Conservation (phyloP, 306 rosid species). For the Ormosia emarginata region DNA sequence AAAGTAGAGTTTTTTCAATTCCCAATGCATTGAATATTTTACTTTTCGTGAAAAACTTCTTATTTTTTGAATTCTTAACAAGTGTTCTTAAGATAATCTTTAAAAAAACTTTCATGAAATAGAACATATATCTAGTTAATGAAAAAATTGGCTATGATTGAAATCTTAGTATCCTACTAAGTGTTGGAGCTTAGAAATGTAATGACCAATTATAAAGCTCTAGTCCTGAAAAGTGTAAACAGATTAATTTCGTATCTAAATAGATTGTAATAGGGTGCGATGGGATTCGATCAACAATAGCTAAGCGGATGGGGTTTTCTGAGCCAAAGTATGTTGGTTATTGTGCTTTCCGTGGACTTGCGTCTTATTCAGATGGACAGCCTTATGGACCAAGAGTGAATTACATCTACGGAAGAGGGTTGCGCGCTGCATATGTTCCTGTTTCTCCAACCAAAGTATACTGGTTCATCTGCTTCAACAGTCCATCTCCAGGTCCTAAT, state of each 20-base stretch:
- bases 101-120: not conserved
- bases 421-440: conserved; percentile 82
- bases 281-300: conserved; percentile 80
- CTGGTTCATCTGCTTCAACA: conserved; percentile 92
- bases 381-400: conserved; percentile 58
- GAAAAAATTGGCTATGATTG: not conserved
- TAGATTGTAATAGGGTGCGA: conserved; percentile 92
- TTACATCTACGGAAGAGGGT: conserved; percentile 72
- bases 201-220: not conserved
- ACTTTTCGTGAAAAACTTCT: no score
- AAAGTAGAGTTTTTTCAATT: no score
- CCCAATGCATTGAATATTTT: no score
- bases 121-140: not conserved
- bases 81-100: no score
- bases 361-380: conserved; percentile 59
- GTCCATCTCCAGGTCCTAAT: conserved; percentile 62
- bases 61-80: no score
- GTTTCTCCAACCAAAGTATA: conserved; percentile 85
- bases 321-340: conserved; percentile 69
- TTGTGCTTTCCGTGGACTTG: conserved; percentile 81
- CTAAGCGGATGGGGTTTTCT: conserved; percentile 86
- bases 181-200: not conserved
- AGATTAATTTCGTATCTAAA: not conserved
- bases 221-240: not conserved
- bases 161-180: not conserved